Conservation (phyloP, 495 filamentous ascomycete species). For the Podospora australis region DNA sequence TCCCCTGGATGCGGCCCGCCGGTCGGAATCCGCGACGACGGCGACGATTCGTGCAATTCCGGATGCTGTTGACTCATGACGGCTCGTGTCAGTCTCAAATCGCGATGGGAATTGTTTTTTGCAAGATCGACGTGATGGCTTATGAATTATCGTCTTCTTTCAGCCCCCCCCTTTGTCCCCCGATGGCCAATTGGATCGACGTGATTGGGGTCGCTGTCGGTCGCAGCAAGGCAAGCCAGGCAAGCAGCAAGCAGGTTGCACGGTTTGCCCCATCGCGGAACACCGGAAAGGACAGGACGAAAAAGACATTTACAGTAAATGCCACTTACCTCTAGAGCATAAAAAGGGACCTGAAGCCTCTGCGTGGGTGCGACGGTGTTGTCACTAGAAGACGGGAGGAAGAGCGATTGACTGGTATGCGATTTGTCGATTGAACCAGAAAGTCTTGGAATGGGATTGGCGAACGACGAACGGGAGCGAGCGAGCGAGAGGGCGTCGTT, state of each 20-base stretch:
- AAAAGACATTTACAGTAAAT: constrained; percentile 4
- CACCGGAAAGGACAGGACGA: not conserved
- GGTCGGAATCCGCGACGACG: constrained; percentile 14
- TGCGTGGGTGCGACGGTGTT: not conserved
- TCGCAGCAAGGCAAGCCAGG: not conserved
- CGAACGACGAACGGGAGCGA: constrained; percentile 3
- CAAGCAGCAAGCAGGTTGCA: constrained; percentile 6
- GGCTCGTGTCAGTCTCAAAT: constrained; percentile 21
- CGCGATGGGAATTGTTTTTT: constrained; percentile 3
- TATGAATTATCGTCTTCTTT: too few relatives aligned
- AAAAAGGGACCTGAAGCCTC: not conserved
- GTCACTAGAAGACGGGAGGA: constrained; percentile 2
- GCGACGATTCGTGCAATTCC: constrained; percentile 8
- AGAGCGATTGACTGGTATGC: constrained; percentile 21
- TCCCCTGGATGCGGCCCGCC: constrained; percentile 11
- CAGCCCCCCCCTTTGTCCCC: not conserved
- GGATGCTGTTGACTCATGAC: constrained; percentile 17
- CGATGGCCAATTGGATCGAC: constrained; percentile 8
- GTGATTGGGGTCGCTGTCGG: constrained; percentile 8
- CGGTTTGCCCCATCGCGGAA: constrained; percentile 8
- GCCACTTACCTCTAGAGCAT: constrained; percentile 10
- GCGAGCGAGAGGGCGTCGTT: constrained; percentile 7
- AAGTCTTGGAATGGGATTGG: constrained; percentile 23
- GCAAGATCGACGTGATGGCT: not conserved
- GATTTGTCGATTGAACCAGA: constrained; percentile 9